These are phyloP conservation scores for Aspergillus carbonarius DNA, from an alignment of 2,329 filamentous ascomycete genomes.

Conservation along the genomic window DNA sequence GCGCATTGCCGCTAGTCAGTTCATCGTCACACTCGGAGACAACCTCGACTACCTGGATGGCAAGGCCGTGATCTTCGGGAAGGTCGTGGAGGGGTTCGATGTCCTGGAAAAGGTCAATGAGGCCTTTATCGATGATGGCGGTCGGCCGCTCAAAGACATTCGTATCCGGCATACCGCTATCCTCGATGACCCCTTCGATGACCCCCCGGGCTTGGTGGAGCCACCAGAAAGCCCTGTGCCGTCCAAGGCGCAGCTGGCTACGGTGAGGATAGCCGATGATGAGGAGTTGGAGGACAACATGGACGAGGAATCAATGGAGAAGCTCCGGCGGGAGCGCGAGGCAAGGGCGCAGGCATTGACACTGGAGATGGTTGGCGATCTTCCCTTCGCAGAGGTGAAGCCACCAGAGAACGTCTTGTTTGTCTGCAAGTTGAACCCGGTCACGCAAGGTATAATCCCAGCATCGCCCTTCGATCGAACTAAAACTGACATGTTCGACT, in stretches of 20 bases:
- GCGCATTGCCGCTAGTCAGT: constrained; percentile 83
- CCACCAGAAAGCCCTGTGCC: constrained; percentile 79
- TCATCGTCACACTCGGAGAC: constrained; percentile 87
- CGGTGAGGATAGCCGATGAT: constrained; percentile 87
- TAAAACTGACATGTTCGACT: constrained; percentile 5
- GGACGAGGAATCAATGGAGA: constrained; percentile 78
- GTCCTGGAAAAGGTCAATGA: constrained; percentile 89
- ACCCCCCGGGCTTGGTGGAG: constrained; percentile 73
- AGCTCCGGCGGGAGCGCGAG: constrained; percentile 78
- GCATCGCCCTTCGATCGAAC: neutral
- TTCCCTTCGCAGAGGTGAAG: constrained; percentile 96
- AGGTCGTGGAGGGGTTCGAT: constrained; percentile 94
- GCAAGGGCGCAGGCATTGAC: constrained; percentile 92
- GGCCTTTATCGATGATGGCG: constrained; percentile 81
- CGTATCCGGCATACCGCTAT: constrained; percentile 89
- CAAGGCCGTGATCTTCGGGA: constrained; percentile 92
- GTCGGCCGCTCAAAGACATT: constrained; percentile 88
- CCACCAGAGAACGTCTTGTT: constrained; percentile 97
- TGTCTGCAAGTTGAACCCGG: constrained; percentile 96
- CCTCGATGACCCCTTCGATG: constrained; percentile 87
- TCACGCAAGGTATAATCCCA: constrained; percentile 65
- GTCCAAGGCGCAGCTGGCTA: constrained; percentile 80
- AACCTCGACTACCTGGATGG: constrained; percentile 88
- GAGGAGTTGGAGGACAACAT: constrained; percentile 75
- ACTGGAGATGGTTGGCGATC: constrained; percentile 94